Evolutionary conservation across 2,329 filamentous ascomycete genomes (phyloP).

Genomic region (Periconia digitata): DNA sequence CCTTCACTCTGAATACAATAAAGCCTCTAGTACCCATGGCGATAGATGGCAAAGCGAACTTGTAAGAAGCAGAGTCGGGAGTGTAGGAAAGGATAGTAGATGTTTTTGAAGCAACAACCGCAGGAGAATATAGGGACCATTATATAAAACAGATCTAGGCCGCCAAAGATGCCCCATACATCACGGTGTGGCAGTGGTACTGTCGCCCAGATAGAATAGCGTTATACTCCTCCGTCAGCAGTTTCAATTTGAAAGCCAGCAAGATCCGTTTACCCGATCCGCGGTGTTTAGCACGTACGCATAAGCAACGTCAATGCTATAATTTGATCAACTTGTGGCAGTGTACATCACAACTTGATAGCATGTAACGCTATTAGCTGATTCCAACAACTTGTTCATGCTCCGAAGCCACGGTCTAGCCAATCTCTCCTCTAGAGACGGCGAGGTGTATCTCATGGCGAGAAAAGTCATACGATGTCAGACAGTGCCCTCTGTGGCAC

Average conservation of each 20-base stretch:
- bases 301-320: constrained; percentile 3
- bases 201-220: constrained; percentile 2
- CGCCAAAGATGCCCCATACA: constrained; percentile 2
- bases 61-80: constrained; percentile 2
- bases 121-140: constrained; percentile 4
- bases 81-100: constrained; percentile 4
- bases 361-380: constrained; percentile 5
- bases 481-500: constrained; percentile 4
- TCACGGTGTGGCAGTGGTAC: constrained; percentile 4
- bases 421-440: constrained; percentile 4
- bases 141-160: constrained; percentile 6
- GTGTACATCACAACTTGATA: constrained; percentile 3
- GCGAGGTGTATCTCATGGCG: constrained; percentile 4
- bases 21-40: too few relatives aligned
- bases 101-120: constrained; percentile 1
- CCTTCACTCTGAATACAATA: too few relatives aligned
- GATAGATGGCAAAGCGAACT: too few relatives aligned
- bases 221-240: constrained; percentile 2
- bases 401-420: constrained; percentile 6
- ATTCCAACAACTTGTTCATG: constrained; percentile 6
- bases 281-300: constrained; percentile 4
- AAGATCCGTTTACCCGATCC: constrained; percentile 5
- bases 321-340: constrained; percentile 6
- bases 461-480: constrained; percentile 7
- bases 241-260: constrained; percentile 3